Conservation (phyloP, 2,329 filamentous ascomycete species). For the Hymenoscyphus linearis region DNA sequence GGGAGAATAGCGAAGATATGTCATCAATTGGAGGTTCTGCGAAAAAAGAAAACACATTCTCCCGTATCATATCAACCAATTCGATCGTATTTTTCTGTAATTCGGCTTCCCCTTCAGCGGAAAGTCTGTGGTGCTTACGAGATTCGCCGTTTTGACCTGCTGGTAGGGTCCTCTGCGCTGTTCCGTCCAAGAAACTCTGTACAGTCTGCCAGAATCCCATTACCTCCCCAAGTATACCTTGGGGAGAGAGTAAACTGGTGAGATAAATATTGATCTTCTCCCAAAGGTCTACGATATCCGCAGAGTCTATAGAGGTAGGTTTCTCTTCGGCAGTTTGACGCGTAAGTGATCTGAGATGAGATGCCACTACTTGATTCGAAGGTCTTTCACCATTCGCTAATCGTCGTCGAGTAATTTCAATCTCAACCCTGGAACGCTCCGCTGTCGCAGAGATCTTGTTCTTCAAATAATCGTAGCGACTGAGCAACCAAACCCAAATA, state of each 20-base stretch:
- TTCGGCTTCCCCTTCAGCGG: slow-evolving; percentile 62
- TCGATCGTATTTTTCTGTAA: slow-evolving; percentile 75
- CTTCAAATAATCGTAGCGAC: slow-evolving; percentile 83
- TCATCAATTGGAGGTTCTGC: slow-evolving; percentile 85
- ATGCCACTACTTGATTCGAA: slow-evolving; percentile 61
- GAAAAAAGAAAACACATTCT: slow-evolving; percentile 77
- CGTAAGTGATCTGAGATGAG: slow-evolving; percentile 69
- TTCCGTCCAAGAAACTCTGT: slow-evolving; percentile 83
- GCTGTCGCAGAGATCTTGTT: slow-evolving; percentile 74
- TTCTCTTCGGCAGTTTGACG: slow-evolving; percentile 60
- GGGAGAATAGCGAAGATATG: slow-evolving; percentile 80
- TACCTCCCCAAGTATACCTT: slow-evolving; percentile 82
- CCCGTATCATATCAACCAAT: slow-evolving; percentile 75
- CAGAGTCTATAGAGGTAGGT: slow-evolving; percentile 64
- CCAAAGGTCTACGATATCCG: slow-evolving; percentile 85
- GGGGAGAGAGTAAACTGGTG: slow-evolving; percentile 66
- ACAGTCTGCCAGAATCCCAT: slow-evolving; percentile 92
- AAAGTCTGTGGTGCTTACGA: slow-evolving; percentile 72
- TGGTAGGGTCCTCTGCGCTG: slow-evolving; percentile 73
- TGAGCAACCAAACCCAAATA: slow-evolving; percentile 92
- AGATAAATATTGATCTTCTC: slow-evolving; percentile 77
- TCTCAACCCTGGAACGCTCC: slow-evolving; percentile 84
- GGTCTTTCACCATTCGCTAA: slow-evolving; percentile 72
- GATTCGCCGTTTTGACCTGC: slow-evolving; percentile 78
- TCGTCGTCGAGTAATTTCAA: slow-evolving; percentile 81